phyloP scores from a whole-genome alignment of 1,284 basidiomycete species.

The Takashimella tepidaria region DNA sequence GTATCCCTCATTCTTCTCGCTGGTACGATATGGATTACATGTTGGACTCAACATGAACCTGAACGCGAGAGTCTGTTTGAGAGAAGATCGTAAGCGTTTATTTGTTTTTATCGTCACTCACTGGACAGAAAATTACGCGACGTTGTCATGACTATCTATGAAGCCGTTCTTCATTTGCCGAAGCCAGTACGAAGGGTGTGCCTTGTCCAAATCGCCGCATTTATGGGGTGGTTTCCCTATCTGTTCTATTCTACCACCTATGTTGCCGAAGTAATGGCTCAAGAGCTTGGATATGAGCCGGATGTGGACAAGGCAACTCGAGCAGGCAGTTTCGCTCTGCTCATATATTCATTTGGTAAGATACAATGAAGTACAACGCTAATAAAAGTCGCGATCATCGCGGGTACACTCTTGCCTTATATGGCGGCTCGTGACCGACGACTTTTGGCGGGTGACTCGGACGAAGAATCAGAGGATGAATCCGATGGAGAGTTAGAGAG shows the following conservation, averaged over 20 bases:
- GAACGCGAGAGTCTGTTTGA: slow-evolving; percentile 52
- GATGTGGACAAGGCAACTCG: slow-evolving; percentile 75
- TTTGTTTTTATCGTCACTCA: neutral
- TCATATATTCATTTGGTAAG: slow-evolving; percentile 80
- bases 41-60: slow-evolving; percentile 71
- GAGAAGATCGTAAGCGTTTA: slow-evolving; percentile 30
- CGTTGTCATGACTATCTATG: slow-evolving; percentile 68
- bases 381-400: slow-evolving; percentile 68
- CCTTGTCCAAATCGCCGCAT: slow-evolving; percentile 53
- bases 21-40: slow-evolving; percentile 79
- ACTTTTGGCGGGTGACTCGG: slow-evolving; percentile 53
- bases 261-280: slow-evolving; percentile 82
- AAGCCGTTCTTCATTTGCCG: slow-evolving; percentile 68
- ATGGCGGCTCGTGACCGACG: slow-evolving; percentile 72
- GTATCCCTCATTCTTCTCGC: slow-evolving; percentile 74
- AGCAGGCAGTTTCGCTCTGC: slow-evolving; percentile 80
- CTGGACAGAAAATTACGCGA: slow-evolving; percentile 50
- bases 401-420: slow-evolving; percentile 76
- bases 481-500: slow-evolving; percentile 64
- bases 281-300: slow-evolving; percentile 65
- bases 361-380: slow-evolving; percentile 2
- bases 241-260: slow-evolving; percentile 94
- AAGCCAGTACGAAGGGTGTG: slow-evolving; percentile 80
- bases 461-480: slow-evolving; percentile 45
- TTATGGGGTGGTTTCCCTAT: slow-evolving; percentile 76